Conservation (phyloP, 2,329 filamentous ascomycete genomes). For the Cordyceps fumosorosea region DNA sequence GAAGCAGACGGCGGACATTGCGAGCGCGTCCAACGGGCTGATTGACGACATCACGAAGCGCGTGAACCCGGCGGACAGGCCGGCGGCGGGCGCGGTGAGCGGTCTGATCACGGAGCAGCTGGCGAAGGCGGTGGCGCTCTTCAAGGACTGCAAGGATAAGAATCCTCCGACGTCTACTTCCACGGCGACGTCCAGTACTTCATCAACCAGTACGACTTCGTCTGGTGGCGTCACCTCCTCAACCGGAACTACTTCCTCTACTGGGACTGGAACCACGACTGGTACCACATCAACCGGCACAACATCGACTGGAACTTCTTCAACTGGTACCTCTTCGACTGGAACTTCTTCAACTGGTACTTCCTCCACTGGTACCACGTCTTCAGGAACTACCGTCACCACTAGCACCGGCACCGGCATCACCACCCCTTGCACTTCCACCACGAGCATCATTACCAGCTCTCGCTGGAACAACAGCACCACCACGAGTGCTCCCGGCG, state of each 20-base stretch:
- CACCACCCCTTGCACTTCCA: neutral
- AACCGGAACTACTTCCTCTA: neutral
- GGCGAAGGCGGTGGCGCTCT: neutral
- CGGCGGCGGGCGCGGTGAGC: neutral
- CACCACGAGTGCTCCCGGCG: neutral
- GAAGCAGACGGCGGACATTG: neutral
- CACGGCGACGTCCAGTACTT: neutral
- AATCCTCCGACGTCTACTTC: neutral
- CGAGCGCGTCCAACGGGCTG: neutral
- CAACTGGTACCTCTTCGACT: neutral
- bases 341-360: neutral
- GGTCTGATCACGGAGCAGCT: neutral
- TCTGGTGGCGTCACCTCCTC: neutral
- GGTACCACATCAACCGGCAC: neutral
- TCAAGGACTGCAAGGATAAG: conserved; percentile 1
- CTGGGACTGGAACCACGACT: neutral
- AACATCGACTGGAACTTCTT: neutral
- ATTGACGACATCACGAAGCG: conserved; percentile 1
- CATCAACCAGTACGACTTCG: neutral
- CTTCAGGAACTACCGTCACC: neutral
- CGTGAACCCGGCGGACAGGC: neutral
- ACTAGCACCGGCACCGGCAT: neutral
- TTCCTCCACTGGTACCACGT: neutral
- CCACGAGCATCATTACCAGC: neutral
- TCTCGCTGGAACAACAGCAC: neutral